phyloP scores from a whole-genome alignment of 2,329 filamentous ascomycete species.

The Sporothrix phasma region DNA sequence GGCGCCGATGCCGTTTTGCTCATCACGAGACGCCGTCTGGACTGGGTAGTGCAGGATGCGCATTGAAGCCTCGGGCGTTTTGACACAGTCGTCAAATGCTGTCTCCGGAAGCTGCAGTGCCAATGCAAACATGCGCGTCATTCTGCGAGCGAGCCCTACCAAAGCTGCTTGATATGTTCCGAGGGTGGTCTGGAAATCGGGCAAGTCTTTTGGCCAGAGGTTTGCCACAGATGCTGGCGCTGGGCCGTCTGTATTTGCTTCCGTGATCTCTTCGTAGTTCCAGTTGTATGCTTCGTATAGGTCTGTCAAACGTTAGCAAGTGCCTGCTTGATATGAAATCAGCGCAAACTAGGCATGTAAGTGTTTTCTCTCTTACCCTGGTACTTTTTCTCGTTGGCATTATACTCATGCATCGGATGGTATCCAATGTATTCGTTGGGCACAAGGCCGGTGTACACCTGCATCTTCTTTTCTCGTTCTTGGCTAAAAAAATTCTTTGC shows the following conservation, averaged over 20 bases:
- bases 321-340: background rate
- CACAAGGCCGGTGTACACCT: slow-evolving; percentile 33
- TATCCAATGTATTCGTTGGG: slow-evolving; percentile 28
- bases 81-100: slow-evolving; percentile 12
- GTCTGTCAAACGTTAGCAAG: slow-evolving; percentile 15
- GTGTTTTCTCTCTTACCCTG: slow-evolving; percentile 21
- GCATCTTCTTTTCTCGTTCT: slow-evolving; percentile 35
- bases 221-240: slow-evolving; percentile 19
- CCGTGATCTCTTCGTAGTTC: slow-evolving; percentile 26
- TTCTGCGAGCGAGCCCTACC: slow-evolving; percentile 10
- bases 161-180: slow-evolving; percentile 12
- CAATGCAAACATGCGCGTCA: slow-evolving; percentile 15
- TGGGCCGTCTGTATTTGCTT: slow-evolving; percentile 24
- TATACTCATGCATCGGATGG: slow-evolving; percentile 31
- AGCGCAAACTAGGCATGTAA: background rate
- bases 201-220: slow-evolving; percentile 27
- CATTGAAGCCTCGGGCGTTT: slow-evolving; percentile 10
- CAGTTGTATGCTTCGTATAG: slow-evolving; percentile 29
- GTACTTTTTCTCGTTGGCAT: slow-evolving; percentile 31
- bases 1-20: slow-evolving; percentile 17
- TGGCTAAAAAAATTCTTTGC: slow-evolving; percentile 34
- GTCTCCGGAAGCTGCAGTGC: slow-evolving; percentile 16
- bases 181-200: slow-evolving; percentile 28
- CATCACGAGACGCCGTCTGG: slow-evolving; percentile 8
- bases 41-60: slow-evolving; percentile 17